These are phyloP conservation scores for Elsinoe ampelina DNA, from an alignment of 2,329 filamentous ascomycete genomes.

Conservation along the genomic window DNA sequence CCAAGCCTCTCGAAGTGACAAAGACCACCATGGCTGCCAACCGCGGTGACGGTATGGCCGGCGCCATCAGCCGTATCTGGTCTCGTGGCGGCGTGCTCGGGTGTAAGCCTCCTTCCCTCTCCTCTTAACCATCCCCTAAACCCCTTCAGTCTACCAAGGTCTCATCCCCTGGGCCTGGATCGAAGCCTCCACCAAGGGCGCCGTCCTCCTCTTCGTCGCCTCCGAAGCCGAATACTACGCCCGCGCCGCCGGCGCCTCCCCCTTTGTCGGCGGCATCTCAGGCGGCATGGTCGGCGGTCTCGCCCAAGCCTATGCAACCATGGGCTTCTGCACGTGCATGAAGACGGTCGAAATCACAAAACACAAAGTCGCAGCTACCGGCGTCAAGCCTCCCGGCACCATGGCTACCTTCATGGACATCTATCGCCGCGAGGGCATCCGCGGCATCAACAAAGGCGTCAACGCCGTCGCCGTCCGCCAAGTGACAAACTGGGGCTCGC, in stretches of 20 bases:
- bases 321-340: conserved; percentile 99
- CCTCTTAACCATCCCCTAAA: neutral
- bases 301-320: conserved; percentile 96
- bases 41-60: conserved; percentile 74
- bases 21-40: conserved; percentile 99
- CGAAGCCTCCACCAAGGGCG: conserved; percentile 98
- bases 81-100: conserved; percentile 83
- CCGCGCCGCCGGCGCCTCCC: conserved; percentile 63
- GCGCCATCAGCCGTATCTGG: conserved; percentile 82
- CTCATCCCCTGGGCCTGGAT: conserved; percentile 99
- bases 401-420: conserved; percentile 96
- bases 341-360: conserved; percentile 99
- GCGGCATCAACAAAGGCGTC: conserved; percentile 95
- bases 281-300: conserved; percentile 92
- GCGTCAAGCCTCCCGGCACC: conserved; percentile 78
- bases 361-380: conserved; percentile 79
- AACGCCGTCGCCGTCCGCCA: conserved; percentile 97
- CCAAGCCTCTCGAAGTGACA: conserved; percentile 78
- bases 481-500: conserved; percentile 98
- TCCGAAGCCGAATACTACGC: conserved; percentile 96
- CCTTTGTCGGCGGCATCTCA: conserved; percentile 79
- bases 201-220: conserved; percentile 96
- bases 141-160: conserved; percentile 81
- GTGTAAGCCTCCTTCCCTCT: conserved; percentile 55
- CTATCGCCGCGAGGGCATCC: conserved; percentile 86